A percentile compares a stretch with the other conserved stretches of the same genome.
Evolutionary conservation across 2,329 filamentous ascomycete genomes (phyloP).

Genomic region (Fusarium goolgardi): DNA sequence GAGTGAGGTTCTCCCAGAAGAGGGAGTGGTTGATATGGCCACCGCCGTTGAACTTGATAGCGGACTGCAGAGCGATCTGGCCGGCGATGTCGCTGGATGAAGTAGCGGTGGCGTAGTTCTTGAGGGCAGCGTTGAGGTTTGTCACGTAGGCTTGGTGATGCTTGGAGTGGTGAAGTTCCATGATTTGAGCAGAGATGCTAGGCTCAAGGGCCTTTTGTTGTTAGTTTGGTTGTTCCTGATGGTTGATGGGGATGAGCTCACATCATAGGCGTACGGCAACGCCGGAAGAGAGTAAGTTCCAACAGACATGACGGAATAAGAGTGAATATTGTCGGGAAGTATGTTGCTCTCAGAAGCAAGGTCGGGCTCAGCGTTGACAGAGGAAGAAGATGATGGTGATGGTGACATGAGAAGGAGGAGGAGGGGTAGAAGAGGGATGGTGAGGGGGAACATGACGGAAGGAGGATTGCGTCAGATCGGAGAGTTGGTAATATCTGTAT

Average conservation of each 20-base stretch:
- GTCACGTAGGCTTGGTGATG: constrained; percentile 84
- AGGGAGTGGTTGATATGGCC: constrained; percentile 94
- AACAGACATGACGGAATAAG: constrained; percentile 50
- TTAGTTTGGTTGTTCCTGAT: not conserved
- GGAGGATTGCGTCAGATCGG: constrained; percentile 36
- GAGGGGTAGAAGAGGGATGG: constrained; percentile 38
- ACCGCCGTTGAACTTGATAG: constrained; percentile 88
- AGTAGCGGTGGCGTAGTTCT: constrained; percentile 68
- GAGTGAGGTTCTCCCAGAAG: constrained; percentile 88
- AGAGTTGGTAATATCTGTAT: constrained; percentile 13
- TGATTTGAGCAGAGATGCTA: constrained; percentile 80
- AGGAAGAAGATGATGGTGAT: constrained; percentile 9
- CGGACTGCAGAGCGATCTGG: constrained; percentile 74
- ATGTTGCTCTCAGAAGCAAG: constrained; percentile 5
- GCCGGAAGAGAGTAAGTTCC: constrained; percentile 69
- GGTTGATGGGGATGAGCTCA: constrained; percentile 53
- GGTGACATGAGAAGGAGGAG: constrained; percentile 20
- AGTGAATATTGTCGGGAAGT: constrained; percentile 1
- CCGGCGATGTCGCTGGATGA: constrained; percentile 68
- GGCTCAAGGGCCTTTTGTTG: constrained; percentile 73
- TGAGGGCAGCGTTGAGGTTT: constrained; percentile 76
- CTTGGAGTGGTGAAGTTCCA: constrained; percentile 83
- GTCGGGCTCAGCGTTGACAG: constrained; percentile 1
- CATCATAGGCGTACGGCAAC: constrained; percentile 77
- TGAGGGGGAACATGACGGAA: constrained; percentile 26